These are phyloP conservation scores for Aspergillus hancockii DNA, from an alignment of 495 filamentous ascomycete species.

Conservation along the genomic window DNA sequence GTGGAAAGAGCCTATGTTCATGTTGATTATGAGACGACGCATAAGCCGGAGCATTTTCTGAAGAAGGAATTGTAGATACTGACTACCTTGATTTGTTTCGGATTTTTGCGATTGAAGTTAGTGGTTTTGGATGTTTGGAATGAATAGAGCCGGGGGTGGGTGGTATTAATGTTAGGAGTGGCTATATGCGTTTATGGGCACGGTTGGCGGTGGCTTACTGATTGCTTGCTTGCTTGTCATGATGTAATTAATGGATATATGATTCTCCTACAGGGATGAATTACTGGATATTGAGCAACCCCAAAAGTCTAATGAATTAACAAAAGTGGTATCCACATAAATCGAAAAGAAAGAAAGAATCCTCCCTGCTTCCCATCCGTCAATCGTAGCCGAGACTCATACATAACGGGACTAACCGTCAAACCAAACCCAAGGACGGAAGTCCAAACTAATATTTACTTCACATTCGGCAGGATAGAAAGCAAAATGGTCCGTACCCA, in stretches of 20 bases:
- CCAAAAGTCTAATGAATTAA: background rate
- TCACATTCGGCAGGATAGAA: background rate
- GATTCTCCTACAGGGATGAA: background rate
- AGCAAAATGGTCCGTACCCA: background rate
- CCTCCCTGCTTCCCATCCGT: background rate
- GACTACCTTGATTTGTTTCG: too few species aligned
- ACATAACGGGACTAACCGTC: background rate
- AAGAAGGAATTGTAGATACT: slow-evolving; percentile 61
- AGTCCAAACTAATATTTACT: background rate
- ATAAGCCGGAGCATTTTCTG: slow-evolving; percentile 79
- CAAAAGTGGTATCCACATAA: slow-evolving; percentile 3
- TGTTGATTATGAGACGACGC: slow-evolving; percentile 96
- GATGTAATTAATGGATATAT: background rate
- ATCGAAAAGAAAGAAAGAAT: background rate
- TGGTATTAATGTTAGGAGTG: too few species aligned
- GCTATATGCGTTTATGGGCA: too few species aligned
- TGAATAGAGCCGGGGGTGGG: too few species aligned
- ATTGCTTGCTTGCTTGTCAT: background rate
- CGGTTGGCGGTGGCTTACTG: too few species aligned
- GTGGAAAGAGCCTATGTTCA: slow-evolving; percentile 96
- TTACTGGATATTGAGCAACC: background rate
- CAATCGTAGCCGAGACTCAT: background rate
- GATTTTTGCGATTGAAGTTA: too few species aligned
- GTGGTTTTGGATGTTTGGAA: too few species aligned
- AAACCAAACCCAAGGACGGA: background rate